phyloP scores from a whole-genome alignment of 805 yeast species.

The Kodamaea restingae region DNA sequence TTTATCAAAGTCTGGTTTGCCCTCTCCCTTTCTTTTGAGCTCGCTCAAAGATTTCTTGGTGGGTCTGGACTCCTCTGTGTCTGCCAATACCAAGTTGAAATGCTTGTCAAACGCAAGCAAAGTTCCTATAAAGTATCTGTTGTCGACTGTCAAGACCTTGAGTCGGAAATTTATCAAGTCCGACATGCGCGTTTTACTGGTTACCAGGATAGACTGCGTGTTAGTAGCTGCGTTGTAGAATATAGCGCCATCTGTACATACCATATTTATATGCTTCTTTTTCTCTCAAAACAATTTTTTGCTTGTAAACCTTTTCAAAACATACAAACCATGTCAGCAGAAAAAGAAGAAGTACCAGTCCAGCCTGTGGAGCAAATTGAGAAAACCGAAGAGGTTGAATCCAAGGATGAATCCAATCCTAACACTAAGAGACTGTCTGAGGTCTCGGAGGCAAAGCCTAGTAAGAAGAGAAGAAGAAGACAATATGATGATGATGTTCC shows the following conservation, averaged over 20 bases:
- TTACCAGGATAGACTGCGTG: slow-evolving; percentile 5
- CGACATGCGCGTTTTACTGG: slow-evolving; percentile 45
- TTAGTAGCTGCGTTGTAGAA: slow-evolving; percentile 4
- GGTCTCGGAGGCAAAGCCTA: slow-evolving; percentile 21
- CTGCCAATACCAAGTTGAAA: slow-evolving; percentile 80
- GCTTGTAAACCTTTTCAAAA: slow-evolving; percentile 2
- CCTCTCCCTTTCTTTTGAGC: slow-evolving; percentile 24
- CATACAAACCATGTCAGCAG: slow-evolving; percentile 4
- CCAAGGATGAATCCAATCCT: too few species aligned
- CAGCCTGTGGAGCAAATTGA: slow-evolving; percentile 1
- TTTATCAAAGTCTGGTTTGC: slow-evolving; percentile 54
- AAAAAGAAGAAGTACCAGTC: slow-evolving; percentile 11
- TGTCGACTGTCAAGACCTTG: slow-evolving; percentile 71
- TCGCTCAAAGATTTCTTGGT: slow-evolving; percentile 54
- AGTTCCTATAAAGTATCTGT: slow-evolving; percentile 72
- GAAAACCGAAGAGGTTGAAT: too few species aligned
- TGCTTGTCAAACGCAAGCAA: slow-evolving; percentile 85
- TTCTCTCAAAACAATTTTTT: background rate
- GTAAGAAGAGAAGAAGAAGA: slow-evolving; percentile 56
- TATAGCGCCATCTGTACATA: background rate
- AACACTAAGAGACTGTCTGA: slow-evolving; percentile 12
- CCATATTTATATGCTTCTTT: slow-evolving; percentile 1
- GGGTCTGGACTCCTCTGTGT: slow-evolving; percentile 77
- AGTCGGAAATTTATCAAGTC: slow-evolving; percentile 73
- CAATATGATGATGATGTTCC: slow-evolving; percentile 57